Percentiles rank a stretch among this genome's conserved stretches.
Evolutionary conservation across 768 basidiomycete species (phyloP).

Genomic region (Cystobasidium ongulense): DNA sequence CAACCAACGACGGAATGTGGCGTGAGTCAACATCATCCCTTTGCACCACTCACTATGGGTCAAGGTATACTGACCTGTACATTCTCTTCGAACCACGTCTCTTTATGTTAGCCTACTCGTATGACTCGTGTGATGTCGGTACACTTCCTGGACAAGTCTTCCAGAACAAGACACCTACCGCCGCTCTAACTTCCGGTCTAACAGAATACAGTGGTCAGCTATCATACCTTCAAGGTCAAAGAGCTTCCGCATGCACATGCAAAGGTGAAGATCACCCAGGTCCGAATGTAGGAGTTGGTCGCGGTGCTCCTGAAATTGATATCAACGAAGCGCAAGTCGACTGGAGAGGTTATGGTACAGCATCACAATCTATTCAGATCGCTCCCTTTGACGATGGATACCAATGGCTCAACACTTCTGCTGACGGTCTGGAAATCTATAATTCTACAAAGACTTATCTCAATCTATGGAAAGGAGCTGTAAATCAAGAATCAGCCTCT

Average conservation of each 20-base stretch:
- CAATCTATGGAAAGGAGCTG: conserved; percentile 58
- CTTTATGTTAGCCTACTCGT: conserved; percentile 55
- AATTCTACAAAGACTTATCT: conserved; percentile 49
- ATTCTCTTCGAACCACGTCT: background rate
- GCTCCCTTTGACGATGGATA: conserved; percentile 54
- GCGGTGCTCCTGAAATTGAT: conserved; percentile 87
- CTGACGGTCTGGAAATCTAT: conserved; percentile 20
- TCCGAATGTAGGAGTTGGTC: conserved; percentile 55
- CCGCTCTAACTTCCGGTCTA: conserved; percentile 46
- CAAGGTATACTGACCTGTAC: too few species aligned
- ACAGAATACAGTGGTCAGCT: conserved; percentile 48
- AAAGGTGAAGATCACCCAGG: conserved; percentile 78
- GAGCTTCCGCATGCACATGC: conserved; percentile 79
- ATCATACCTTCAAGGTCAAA: conserved; percentile 65
- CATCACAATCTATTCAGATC: conserved; percentile 69
- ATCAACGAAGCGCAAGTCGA: conserved; percentile 76
- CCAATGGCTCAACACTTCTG: conserved; percentile 46
- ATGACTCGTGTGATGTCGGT: conserved; percentile 74
- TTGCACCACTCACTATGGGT: background rate
- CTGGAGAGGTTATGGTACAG: conserved; percentile 51
- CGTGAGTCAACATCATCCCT: conserved; percentile 44
- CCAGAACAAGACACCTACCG: conserved; percentile 53
- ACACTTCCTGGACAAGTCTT: conserved; percentile 73
- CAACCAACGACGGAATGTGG: conserved; percentile 70
- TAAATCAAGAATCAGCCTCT: conserved; percentile 66